phyloP scores from a whole-genome alignment of 1,284 basidiomycete genomes.

The Trichosporon coremiiforme region DNA sequence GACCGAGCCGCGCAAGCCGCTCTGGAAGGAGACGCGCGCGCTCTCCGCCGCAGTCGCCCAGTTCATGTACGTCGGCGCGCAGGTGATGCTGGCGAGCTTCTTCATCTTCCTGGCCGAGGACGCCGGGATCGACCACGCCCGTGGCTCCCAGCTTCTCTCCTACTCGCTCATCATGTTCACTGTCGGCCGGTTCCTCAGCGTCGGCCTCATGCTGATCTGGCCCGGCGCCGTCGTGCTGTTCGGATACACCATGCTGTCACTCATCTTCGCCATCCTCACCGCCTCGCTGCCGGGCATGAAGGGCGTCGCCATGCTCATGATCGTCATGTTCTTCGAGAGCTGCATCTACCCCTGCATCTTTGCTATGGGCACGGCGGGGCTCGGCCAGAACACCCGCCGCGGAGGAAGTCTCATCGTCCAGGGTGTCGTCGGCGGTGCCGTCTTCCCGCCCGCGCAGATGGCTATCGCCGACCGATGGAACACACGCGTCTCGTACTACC shows the following conservation, averaged over 20 bases:
- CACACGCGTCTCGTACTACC: constrained; percentile 52
- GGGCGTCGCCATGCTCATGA: constrained; percentile 67
- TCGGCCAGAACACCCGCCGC: constrained; percentile 69
- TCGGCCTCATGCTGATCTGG: constrained; percentile 64
- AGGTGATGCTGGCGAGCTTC: constrained; percentile 72
- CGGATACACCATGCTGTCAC: constrained; percentile 62
- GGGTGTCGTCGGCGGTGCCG: constrained; percentile 73
- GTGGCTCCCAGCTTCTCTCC: constrained; percentile 68
- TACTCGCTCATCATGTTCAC: constrained; percentile 75
- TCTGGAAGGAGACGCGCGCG: constrained; percentile 70
- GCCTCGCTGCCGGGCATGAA: constrained; percentile 62
- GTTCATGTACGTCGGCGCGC: constrained; percentile 66
- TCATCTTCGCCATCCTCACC: constrained; percentile 62
- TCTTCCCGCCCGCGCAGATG: constrained; percentile 72
- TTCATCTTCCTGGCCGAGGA: constrained; percentile 71
- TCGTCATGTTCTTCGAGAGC: constrained; percentile 75
- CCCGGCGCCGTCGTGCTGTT: constrained; percentile 68
- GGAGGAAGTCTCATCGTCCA: constrained; percentile 69
- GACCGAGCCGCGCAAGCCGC: constrained; percentile 48
- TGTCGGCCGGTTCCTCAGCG: constrained; percentile 66
- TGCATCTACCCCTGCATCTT: constrained; percentile 61
- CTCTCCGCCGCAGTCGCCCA: constrained; percentile 61
- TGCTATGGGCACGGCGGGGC: constrained; percentile 69
- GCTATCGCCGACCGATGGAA: constrained; percentile 63
- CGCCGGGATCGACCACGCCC: constrained; percentile 62